Conservation (phyloP, 2,329 filamentous ascomycete species). For the Aspergillus phoenicis region DNA sequence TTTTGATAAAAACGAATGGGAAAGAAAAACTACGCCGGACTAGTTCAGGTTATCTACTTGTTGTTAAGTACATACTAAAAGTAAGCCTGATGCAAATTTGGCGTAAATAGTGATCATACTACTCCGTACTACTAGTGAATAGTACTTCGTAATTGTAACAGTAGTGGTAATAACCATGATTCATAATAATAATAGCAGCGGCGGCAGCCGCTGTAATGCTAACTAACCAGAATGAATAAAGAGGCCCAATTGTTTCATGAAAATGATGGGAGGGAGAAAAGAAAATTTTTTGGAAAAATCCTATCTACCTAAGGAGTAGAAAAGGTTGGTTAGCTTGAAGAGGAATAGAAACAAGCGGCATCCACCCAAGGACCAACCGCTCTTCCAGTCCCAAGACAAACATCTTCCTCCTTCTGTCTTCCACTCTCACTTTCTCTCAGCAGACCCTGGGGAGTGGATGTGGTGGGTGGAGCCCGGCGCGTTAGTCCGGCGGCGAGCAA, state of each 20-base stretch:
- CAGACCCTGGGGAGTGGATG: conserved; percentile 6
- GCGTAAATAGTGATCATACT: background rate
- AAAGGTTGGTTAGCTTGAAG: background rate
- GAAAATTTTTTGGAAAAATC: too few relatives aligned
- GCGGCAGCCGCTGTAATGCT: background rate
- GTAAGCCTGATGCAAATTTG: background rate
- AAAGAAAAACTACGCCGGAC: background rate
- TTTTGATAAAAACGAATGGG: background rate
- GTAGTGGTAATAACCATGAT: background rate
- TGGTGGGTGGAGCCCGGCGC: conserved; percentile 15
- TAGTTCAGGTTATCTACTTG: background rate
- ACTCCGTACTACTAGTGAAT: background rate
- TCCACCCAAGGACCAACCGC: background rate
- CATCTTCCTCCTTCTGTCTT: too few relatives aligned
- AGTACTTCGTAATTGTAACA: background rate
- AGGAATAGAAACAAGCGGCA: background rate
- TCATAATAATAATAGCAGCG: background rate
- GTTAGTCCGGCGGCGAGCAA: conserved; percentile 7
- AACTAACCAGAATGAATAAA: background rate
- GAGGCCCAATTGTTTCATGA: background rate
- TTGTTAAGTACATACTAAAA: background rate
- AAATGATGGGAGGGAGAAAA: too few relatives aligned
- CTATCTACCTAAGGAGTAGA: background rate
- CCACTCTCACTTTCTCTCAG: too few relatives aligned
- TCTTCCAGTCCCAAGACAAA: conserved; percentile 1